Evolutionary conservation across 768 basidiomycete species (phyloP), one percentile per base, ranked within the genome.

Genomic region (Leccinellum luteum): DNA sequence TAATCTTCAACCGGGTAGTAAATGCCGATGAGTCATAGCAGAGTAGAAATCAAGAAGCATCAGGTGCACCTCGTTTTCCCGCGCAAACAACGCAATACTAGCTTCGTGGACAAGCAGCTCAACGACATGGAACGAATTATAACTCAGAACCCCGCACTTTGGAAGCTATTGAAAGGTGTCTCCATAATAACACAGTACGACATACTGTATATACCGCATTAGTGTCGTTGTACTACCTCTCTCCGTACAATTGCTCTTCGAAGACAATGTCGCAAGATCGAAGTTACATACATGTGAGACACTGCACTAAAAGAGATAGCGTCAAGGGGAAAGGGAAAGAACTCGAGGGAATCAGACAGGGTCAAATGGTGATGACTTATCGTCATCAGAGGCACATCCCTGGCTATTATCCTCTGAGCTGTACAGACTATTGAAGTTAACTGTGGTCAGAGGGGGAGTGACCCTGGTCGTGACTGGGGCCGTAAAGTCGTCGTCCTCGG

Each of bases 121-220:
- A 98, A 99, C 66, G 97, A 98, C 76, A 99, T 98, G 73, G 97
- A 99, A 74, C 81, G 97, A 41, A 96, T 98, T 9, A 96, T 95
- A 2, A 79, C 98, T 49, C 96, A 98, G 73, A 98, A 98, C 73
- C 81, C 85, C 3, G 82, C 88, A 27, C 80, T 99, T 70, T 98
- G 1, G 88, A 89, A 54, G 92, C 92, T 0, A 85, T 98, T 12
- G 95, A 98, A 70, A 86, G 87, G 27, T 89, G 86, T 67, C 75
- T 90, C 21, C 73, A 38, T 67, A 41, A 9, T 48, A 48, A 17
- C n/a, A n/a, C n/a, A 55, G 17, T 15, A 30, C 12, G 3, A 14
- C 19, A 30, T 7, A 14, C 49, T 10, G 38, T 19, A 12, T 12
- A 19, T 6, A 19, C 19, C 57, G 34, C 32, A 48, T 21, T 21